Conservation (phyloP, 306 rosid genomes). For the Psophocarpus tetragonolobus region DNA sequence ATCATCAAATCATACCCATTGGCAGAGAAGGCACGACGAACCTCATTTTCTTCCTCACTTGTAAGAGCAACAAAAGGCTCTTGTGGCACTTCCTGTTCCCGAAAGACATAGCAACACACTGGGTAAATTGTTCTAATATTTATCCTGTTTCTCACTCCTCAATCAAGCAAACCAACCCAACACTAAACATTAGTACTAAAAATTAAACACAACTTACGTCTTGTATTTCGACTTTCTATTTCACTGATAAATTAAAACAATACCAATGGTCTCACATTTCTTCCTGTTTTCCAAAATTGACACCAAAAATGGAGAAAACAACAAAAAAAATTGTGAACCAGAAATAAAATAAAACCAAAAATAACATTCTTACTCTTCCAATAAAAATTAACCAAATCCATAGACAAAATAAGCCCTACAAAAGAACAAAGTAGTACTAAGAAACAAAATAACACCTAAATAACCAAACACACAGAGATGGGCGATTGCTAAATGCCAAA, state of each 20-base stretch:
- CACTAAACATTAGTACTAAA: not conserved
- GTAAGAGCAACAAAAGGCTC: constrained; percentile 74
- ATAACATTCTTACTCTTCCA: not conserved
- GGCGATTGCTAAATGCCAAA: not conserved
- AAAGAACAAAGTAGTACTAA: not conserved
- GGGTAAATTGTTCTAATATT: constrained; percentile 13
- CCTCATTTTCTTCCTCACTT: constrained; percentile 58
- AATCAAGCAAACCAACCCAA: constrained; percentile 7
- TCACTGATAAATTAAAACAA: not conserved
- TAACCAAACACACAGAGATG: not conserved
- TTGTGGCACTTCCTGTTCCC: constrained; percentile 57
- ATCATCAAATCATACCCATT: constrained; percentile 55
- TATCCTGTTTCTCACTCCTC: constrained; percentile 18
- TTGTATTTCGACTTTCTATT: not conserved
- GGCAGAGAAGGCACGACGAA: constrained; percentile 53
- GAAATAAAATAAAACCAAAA: not conserved
- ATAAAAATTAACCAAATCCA: not conserved
- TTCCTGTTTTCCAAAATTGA: not conserved
- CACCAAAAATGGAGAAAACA: not conserved
- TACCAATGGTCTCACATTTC: not conserved
- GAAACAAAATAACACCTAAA: constrained; percentile 1
- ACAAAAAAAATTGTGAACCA: not conserved
- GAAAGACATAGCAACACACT: constrained; percentile 37
- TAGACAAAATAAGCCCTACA: not conserved
- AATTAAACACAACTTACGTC: not conserved